Conservation (phyloP, 805 yeast species). For the Starmerella floris region DNA sequence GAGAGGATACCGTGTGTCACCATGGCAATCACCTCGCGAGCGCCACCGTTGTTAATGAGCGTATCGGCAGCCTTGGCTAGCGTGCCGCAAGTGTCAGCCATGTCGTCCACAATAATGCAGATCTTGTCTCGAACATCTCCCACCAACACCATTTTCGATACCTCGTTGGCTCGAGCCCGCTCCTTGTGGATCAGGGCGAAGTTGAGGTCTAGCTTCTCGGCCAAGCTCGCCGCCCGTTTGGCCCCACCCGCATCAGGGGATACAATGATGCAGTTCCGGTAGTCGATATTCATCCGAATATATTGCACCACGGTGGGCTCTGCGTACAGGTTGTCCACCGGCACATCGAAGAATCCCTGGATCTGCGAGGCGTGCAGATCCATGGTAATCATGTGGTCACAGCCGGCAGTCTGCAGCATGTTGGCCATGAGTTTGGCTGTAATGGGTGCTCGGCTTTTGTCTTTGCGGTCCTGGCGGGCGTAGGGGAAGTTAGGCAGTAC, state of each 20-base stretch:
- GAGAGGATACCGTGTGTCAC: slow-evolving; percentile 94
- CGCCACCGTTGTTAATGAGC: slow-evolving; percentile 56
- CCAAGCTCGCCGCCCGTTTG: slow-evolving; percentile 88
- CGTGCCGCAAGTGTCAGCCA: slow-evolving; percentile 99
- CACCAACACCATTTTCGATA: slow-evolving; percentile 90
- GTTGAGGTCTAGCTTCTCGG: slow-evolving; percentile 85
- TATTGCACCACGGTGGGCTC: slow-evolving; percentile 84
- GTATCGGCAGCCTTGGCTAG: slow-evolving; percentile 90
- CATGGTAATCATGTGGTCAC: slow-evolving; percentile 92
- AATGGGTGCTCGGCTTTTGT: slow-evolving; percentile 90
- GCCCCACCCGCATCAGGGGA: slow-evolving; percentile 99
- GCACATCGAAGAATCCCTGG: slow-evolving; percentile 92
- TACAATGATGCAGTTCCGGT: slow-evolving; percentile 58
- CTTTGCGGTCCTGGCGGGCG: slow-evolving; percentile 96
- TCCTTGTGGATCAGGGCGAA: slow-evolving; percentile 97
- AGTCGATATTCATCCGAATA: slow-evolving; percentile 51
- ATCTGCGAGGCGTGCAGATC: slow-evolving; percentile 96
- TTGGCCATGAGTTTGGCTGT: slow-evolving; percentile 93
- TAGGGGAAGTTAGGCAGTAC: slow-evolving; percentile 94
- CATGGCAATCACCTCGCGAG: slow-evolving; percentile 77
- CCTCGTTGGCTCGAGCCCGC: slow-evolving; percentile 92
- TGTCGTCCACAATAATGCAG: slow-evolving; percentile 86
- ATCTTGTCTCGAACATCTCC: slow-evolving; percentile 83
- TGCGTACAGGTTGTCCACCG: slow-evolving; percentile 92
- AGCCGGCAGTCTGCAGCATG: slow-evolving; percentile 86